Conservation (phyloP, 2,329 filamentous ascomycete genomes). For the Amylocarpus encephaloides region DNA sequence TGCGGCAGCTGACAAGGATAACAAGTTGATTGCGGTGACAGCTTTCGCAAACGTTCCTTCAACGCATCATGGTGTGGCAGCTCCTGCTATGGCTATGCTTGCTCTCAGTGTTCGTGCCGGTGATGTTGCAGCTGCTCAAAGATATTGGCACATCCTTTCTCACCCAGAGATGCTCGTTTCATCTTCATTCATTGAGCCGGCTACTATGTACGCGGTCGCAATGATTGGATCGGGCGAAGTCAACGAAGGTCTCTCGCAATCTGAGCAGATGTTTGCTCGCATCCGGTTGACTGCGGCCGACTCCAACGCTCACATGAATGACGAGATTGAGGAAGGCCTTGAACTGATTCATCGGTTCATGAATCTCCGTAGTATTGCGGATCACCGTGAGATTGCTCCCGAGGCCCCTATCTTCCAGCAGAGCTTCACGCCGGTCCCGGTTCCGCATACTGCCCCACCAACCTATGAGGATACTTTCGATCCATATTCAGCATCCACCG, state of each 20-base stretch:
- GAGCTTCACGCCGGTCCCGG: conserved; percentile 44
- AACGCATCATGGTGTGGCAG: conserved; percentile 43
- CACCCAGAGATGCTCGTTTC: conserved; percentile 54
- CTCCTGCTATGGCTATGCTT: conserved; percentile 71
- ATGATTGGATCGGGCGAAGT: conserved; percentile 80
- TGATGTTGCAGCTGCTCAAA: conserved; percentile 68
- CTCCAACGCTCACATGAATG: conserved; percentile 50
- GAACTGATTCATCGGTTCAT: conserved; percentile 61
- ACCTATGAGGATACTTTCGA: conserved; percentile 79
- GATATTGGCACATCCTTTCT: conserved; percentile 73
- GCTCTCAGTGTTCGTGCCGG: conserved; percentile 81
- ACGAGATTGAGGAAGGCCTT: conserved; percentile 82
- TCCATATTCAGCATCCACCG: conserved; percentile 82
- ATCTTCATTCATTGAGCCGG: conserved; percentile 71
- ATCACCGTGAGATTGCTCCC: conserved; percentile 44
- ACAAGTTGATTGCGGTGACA: conserved; percentile 59
- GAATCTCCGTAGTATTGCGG: conserved; percentile 46
- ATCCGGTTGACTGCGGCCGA: conserved; percentile 59
- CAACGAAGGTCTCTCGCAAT: conserved; percentile 71
- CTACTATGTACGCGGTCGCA: conserved; percentile 84
- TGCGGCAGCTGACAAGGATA: conserved; percentile 72
- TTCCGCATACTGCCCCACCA: conserved; percentile 49
- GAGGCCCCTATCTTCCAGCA: conserved; percentile 43
- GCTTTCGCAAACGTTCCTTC: conserved; percentile 56
- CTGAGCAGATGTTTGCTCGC: conserved; percentile 79